Evolutionary conservation across 164 flowering plant genomes (phyloP), one percentile per base, ranked within the genome.

Genomic region (Liriodendron chinense): DNA sequence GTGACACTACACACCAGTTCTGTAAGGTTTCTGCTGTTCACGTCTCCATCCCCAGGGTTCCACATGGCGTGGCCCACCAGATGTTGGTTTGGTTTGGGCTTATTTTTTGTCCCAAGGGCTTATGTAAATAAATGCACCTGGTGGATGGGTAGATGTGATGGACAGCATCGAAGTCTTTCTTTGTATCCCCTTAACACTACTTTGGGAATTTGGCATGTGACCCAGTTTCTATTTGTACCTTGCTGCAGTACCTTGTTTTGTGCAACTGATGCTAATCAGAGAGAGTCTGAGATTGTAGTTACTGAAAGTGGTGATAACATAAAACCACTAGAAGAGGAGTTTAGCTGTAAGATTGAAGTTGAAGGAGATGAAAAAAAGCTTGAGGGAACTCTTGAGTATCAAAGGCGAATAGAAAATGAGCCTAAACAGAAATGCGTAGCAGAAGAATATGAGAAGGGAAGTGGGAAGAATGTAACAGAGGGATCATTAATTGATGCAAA

Each of bases 361-460:
- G 99, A 94, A 85, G 98, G 85, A 21, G 99, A 93, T 86, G 99
- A 90, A 77, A 90, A 89, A 83, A 92, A 88, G 87, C 93, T 96
- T 77, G 94, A 94, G 83, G 96, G 94, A 81, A 91, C 94, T 68
- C 82, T 96, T 81, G 98, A 93, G 80, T 93, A 89, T 82, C 99
- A 96, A 80, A 88, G 96, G 82, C 80, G 85, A 70, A 87, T 96
- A 57, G 99, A 96, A 81, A 83, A 92, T 77, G 98, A 96, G 83
- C 94, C 98, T 26, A 96, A 96, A 75, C 89, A 80, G 82, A 93
- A 89, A 85, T 97, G 89, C 75, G 89, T 94, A 61, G 94, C 93
- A 18, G 98, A 91, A 84, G 94, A 85, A 79, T 87, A 84, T n/a
- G 93, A 85, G 77, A 91, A 78, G 80, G 78, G 75, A 73, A 56